Base-by-base conservation (phyloP, 495 filamentous ascomycete genomes). In the Penicillium waksmanii region DNA sequence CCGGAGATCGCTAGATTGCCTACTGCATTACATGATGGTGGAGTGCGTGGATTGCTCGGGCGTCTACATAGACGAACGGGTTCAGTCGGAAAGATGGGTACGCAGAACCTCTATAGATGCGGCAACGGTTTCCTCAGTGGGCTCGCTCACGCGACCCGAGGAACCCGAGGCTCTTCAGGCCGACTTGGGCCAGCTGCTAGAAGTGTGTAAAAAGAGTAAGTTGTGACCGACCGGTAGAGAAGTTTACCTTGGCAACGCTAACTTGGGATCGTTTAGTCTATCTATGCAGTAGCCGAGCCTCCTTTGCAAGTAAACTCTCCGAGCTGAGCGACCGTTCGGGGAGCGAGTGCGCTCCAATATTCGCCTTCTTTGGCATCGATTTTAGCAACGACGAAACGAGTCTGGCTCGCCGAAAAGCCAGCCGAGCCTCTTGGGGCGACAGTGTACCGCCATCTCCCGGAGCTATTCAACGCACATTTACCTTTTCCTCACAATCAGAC, bases 11-110 rank as follows among this genome's bases (percentile, higher is more conserved):
- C 21, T 33, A 5, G 57, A 56, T 55, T 40, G 40, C 31, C 35
- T 19, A 38, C 63, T 67, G 57, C 51, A 52, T 58, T 53, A 68
- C 55, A 69, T 64, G 62, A 79, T 68, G 64, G 89, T 90, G 87
- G 89, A 91, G 73, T 79, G 80, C 73, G 80, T 85, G 65, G 78
- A 84, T 60, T 93, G 88, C 77, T 87, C 89, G 77, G 86, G 91
- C 58, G 87, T 95, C 62, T 95, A 93, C 71, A 90, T 95, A 58
- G 89, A 95, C 76, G 87, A 87, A 69, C 84, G 85, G 52, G 84
- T 90, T 53, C 77, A 75, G 59, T 79, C 85, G 61, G 87, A 92
- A 61, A 80, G 86, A 67, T 77, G 81, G 75, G 78, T 87, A 54
- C 76, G 68, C 59, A 69, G 76, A 55, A 72, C 68, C 47, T 66